These are phyloP conservation scores for Rosa multiflora DNA, from an alignment of 306 rosid species.

Conservation along the genomic window DNA sequence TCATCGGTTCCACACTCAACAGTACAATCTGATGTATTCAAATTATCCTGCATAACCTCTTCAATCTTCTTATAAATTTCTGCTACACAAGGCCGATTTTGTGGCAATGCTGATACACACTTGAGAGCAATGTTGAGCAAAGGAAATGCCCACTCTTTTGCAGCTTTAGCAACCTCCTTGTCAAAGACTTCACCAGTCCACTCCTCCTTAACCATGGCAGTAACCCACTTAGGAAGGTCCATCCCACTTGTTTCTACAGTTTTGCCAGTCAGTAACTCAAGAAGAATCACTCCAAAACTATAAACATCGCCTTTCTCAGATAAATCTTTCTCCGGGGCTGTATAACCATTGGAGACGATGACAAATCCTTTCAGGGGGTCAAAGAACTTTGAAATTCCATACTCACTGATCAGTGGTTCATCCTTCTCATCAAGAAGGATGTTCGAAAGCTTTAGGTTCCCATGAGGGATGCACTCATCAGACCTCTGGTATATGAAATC, in stretches of 20 bases:
- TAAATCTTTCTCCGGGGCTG: constrained; percentile 58
- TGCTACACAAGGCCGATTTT: constrained; percentile 44
- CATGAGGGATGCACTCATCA: constrained; percentile 57
- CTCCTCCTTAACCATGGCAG: constrained; percentile 71
- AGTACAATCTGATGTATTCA: constrained; percentile 13
- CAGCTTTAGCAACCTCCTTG: constrained; percentile 45
- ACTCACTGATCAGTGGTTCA: constrained; percentile 64
- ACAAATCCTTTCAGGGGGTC: constrained; percentile 38
- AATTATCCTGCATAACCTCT: constrained; percentile 37
- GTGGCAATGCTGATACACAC: constrained; percentile 54
- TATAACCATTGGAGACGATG: constrained; percentile 47
- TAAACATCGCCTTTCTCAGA: constrained; percentile 62
- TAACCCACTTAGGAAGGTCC: constrained; percentile 78
- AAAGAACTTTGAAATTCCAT: constrained; percentile 55
- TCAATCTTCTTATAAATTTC: constrained; percentile 59
- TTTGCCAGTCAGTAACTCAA: constrained; percentile 63
- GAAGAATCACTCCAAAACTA: constrained; percentile 67
- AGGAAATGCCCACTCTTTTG: constrained; percentile 46
- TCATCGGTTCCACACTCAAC: constrained; percentile 23
- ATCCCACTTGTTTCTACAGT: constrained; percentile 49
- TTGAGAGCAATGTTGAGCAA: constrained; percentile 45
- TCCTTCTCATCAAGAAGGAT: constrained; percentile 56
- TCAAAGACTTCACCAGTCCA: constrained; percentile 91
- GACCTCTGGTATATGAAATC: constrained; percentile 46
- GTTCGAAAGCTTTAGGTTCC: constrained; percentile 75